Evolutionary conservation across 305 asterid genomes (phyloP), one percentile per base, ranked within the genome.

Genomic region (Fraxinus greggii): DNA sequence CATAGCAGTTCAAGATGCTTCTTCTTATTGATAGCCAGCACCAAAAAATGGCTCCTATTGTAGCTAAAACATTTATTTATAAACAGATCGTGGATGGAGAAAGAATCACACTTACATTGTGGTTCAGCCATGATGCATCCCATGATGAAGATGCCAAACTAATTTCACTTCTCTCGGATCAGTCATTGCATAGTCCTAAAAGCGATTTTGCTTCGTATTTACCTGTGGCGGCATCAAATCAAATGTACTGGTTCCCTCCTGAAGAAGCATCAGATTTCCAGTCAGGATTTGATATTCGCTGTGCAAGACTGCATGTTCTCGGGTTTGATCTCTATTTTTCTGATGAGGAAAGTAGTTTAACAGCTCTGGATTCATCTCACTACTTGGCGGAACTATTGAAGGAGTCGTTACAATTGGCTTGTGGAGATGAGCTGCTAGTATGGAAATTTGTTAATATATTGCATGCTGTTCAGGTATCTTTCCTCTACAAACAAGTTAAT

Each of bases 161-260:
- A 76, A 82, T 95, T n/a, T 80, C 77, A 31, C 87, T 90, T 86
- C 93, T 95, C 75, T 88, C 94, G 23, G 84, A 85, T 79, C 77
- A 4, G 84, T 85, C 82, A 13, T 80, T 67, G 15, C 81, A 78
- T 82, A 83, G 78, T 82, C 69, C 80, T 29, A 45, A 83, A 1
- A 24, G 78, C 78, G 69, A 86, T 3, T 81, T 79, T 48, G 78
- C 78, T 70, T 82, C 90, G 4, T 82, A 81, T 83, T 74, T 88
- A 78, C 98, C 98, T 5, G 4, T 72, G 36, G 92, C 90, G 28
- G 97, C 90, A 76, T 87, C 97, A 70, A 87, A 80, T 38, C 88
- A 90, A 79, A 95, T 95, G 98, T 92, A 94, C 86, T 92, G 97
- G 99, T 94, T 92, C 87, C 99, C 98, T 74, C 97, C 97, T 0